phyloP scores from a whole-genome alignment of 2,329 filamentous ascomycete genomes.

The Aureobasidium sp. region DNA sequence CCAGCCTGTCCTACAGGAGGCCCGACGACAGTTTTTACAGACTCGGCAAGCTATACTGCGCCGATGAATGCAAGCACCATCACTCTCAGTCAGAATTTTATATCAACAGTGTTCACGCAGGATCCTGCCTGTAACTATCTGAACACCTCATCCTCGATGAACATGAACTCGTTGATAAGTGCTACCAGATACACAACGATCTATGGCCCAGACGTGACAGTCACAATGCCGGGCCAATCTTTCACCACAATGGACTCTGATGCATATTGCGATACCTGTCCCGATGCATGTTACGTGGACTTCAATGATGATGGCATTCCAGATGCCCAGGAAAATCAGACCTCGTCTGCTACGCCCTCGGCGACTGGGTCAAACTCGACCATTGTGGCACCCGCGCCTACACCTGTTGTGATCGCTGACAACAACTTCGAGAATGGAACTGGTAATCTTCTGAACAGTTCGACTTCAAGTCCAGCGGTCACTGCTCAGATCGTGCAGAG shows the following conservation, averaged over 20 bases:
- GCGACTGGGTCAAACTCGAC: not conserved
- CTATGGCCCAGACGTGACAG: not conserved
- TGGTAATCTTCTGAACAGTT: not conserved
- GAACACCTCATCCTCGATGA: not conserved
- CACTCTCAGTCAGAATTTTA: not conserved
- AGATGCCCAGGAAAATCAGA: not conserved
- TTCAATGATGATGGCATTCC: not conserved
- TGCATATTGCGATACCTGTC: not conserved
- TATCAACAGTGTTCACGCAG: not conserved
- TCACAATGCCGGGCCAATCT: not conserved
- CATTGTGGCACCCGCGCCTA: not conserved
- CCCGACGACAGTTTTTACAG: too few species aligned
- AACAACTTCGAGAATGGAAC: slow-evolving; percentile 2
- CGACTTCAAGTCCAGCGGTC: not conserved
- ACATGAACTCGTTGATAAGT: not conserved
- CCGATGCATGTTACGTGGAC: slow-evolving; percentile 1
- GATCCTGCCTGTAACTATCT: not conserved
- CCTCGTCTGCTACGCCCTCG: not conserved
- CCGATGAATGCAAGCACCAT: not conserved
- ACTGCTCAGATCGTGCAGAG: not conserved
- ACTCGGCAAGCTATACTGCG: not conserved
- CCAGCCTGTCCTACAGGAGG: not conserved
- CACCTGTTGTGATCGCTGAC: not conserved
- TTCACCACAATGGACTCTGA: not conserved
- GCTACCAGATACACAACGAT: not conserved